Evolutionary conservation across 202 grass and related monocot genomes (phyloP), one percentile per base, ranked within the genome.

Genomic region (Setaria viridis): DNA sequence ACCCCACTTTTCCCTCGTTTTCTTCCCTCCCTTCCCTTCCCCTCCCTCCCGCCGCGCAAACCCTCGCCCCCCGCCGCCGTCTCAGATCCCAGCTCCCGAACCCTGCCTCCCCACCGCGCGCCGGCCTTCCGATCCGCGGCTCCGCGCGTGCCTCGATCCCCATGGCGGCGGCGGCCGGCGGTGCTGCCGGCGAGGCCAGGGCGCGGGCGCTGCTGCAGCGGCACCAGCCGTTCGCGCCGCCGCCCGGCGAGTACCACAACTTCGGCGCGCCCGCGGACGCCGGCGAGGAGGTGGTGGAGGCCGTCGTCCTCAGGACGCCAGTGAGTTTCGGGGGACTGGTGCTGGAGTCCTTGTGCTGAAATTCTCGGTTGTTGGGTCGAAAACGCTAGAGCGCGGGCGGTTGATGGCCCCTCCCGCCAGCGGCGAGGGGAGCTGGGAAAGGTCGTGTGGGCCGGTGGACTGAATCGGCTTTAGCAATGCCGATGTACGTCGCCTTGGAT

Each of bases 211-310:
- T 86, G 75, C 83, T 82, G 83, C 82, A 76, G 80, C 70, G 70
- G 0, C 80, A 89, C 72, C 82, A 80, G 47, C 81, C 76, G 32
- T 93, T 93, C 72, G 59, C 81, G 43, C 54, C 86, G 45, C 60
- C 79, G 21, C 86, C 90, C 2, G 94, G 88, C 72, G 85, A 94
- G 39, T 97, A 92, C 88, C 92, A 97, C 88, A 55, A 80, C 77
- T 92, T 97, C 90, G 79, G 54, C 85, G 58, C 21, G 20, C 32
- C 77, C 13, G 58, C 51, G 3, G 29, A 4, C 54, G 79, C 17
- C 50, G 80, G 3, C 33, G 84, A 65, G 2, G 84, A 89, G 3
- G 59, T 85, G 59, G 62, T 70, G 47, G 92, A 94, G 59, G 87
- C 87, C 29, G 62, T 94, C 42, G 19, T 94, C 74, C 46, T 94